Conservation (phyloP, 1,139 yeast species). For the Arxiozyma heterogenica region DNA sequence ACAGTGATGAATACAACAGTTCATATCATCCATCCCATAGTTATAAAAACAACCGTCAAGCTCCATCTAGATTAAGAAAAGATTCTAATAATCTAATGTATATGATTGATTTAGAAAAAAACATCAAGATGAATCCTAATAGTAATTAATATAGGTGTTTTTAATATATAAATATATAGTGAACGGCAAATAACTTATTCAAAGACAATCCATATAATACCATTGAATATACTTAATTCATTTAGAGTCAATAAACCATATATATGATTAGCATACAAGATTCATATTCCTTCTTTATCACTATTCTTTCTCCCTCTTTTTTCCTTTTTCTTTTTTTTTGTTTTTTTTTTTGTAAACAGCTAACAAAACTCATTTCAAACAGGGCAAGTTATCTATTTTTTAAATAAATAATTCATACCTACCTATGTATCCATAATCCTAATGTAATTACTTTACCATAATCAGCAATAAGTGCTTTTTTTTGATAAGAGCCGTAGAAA, state of each 20-base stretch:
- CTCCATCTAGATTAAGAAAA: conserved; percentile 3
- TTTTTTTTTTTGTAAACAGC: too few species aligned
- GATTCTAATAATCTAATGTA: conserved; percentile 3
- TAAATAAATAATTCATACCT: too few species aligned
- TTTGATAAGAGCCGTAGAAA: background rate
- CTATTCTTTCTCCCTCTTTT: too few species aligned
- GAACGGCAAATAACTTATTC: background rate
- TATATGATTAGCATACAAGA: background rate
- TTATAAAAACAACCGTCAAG: background rate
- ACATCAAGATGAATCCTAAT: background rate
- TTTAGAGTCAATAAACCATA: background rate
- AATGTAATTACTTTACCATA: background rate
- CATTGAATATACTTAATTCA: too few species aligned
- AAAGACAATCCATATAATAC: background rate
- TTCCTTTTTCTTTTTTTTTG: too few species aligned
- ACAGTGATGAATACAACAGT: background rate
- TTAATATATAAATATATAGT: too few species aligned
- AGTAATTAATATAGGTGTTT: too few species aligned
- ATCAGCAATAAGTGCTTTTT: background rate
- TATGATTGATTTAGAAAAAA: conserved; percentile 4
- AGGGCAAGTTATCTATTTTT: background rate
- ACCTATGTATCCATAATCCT: too few species aligned
- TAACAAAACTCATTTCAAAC: background rate
- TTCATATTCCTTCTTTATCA: background rate
- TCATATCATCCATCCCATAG: background rate